Evolutionary conservation across 129 eudicot genomes (phyloP), one percentile per base, ranked within the genome.

Genomic region (Tanacetum coccineum): DNA sequence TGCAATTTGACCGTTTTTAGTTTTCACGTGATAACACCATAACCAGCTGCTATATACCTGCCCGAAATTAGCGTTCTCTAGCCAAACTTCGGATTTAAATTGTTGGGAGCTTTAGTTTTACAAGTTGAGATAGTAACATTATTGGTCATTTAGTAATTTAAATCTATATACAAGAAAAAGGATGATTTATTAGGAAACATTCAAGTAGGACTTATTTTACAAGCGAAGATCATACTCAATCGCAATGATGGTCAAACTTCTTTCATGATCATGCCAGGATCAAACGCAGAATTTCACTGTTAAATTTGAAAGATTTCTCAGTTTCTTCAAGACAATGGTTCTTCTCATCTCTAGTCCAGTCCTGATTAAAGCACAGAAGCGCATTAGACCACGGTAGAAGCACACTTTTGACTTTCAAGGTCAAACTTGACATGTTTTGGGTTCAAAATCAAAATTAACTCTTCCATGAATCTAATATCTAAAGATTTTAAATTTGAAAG

Each of bases 311-410:
- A 2, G 96, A 93, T 65, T 86, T 93, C 85, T 88, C 92, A 1
- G 98, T 93, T 81, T 88, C 98, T 82, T 93, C 92, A 70, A 93
- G 78, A 68, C 96, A 93, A 68, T 77, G 98, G 75, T 88, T 78
- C 89, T 88, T 93, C 78, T 93, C 95, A 57, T 88, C 98, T 68
- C 93, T 82, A 30, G 86, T 93, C 99, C 99, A 93, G 56, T 69
- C 79, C 99, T 93, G 84, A 44, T 51, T 2, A 66, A 60, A 63
- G 3, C 64, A 63, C 47, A 70, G 52, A 15, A 22, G n/a, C n/a
- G n/a, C n/a, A 68, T 72, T 9, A 75, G 57, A 59, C 67, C 48
- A 39, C 22, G 7, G 11, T 62, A 36, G 12, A 45, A 68, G 56
- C 69, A 60, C 28, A 72, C 61, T 22, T 36, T 67, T 59, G 79